Percentiles rank a stretch among this genome's conserved stretches.
phyloP scores from a whole-genome alignment of 179 eudicot species.

The Corrigiola litoralis region DNA sequence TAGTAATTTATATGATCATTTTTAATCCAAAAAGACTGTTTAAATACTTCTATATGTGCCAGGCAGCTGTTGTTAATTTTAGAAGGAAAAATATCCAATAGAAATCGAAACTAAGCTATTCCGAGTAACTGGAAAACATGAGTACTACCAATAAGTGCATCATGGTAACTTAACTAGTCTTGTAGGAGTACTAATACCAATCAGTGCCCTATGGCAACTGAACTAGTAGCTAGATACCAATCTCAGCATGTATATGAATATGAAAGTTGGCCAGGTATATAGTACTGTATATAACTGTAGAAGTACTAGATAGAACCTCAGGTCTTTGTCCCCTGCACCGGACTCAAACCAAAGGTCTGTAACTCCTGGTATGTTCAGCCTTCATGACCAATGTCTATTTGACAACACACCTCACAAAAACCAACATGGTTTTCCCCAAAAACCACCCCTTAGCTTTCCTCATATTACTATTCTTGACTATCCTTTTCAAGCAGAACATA shows the following conservation, averaged over 20 bases:
- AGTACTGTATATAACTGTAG: neutral
- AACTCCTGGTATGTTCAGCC: neutral
- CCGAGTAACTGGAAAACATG: no score
- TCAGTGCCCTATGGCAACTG: no score
- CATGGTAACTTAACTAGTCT: no score
- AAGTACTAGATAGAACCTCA: neutral
- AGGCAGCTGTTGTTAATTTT: no score
- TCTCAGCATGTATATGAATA: neutral
- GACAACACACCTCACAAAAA: constrained; percentile 30
- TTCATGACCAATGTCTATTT: constrained; percentile 2
- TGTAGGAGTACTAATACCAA: no score
- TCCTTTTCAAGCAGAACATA: neutral
- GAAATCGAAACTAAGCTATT: no score
- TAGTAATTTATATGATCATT: no score
- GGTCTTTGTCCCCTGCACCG: neutral
- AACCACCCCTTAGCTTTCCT: neutral
- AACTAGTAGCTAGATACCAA: neutral
- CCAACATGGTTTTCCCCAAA: neutral
- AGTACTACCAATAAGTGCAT: no score
- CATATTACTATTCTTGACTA: neutral
- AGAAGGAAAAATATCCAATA: no score
- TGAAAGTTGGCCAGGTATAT: neutral
- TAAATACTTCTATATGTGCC: no score
- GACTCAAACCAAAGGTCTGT: constrained; percentile 5
- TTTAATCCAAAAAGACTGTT: no score